phyloP scores from a whole-genome alignment of 352 stramenopile species.

The Phytophthora pluvialis region DNA sequence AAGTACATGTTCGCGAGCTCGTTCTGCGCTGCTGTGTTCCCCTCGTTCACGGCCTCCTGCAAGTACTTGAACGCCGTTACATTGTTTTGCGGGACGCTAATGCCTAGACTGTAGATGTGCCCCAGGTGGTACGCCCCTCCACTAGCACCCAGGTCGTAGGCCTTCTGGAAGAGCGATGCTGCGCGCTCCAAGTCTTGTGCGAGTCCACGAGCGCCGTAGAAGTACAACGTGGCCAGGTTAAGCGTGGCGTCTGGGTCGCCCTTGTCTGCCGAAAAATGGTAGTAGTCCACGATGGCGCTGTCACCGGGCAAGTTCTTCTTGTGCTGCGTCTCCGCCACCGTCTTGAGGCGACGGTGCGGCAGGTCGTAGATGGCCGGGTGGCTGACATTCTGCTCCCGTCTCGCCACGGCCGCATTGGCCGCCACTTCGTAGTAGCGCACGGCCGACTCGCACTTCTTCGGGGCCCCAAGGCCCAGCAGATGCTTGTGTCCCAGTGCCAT shows the following conservation, averaged over 20 bases:
- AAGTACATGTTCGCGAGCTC: conserved; percentile 86
- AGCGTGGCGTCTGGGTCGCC: conserved; percentile 84
- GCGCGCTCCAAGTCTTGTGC: conserved; percentile 75
- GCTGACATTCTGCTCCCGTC: conserved; percentile 63
- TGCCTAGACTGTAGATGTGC: conserved; percentile 84
- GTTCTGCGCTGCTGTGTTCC: conserved; percentile 80
- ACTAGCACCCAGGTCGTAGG: conserved; percentile 75
- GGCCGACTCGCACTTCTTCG: conserved; percentile 83
- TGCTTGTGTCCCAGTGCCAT: conserved; percentile 88
- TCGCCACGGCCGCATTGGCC: conserved; percentile 76
- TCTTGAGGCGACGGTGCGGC: conserved; percentile 77
- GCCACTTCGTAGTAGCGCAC: conserved; percentile 91
- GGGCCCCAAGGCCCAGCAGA: conserved; percentile 70
- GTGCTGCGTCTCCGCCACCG: conserved; percentile 70
- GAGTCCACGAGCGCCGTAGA: conserved; percentile 77
- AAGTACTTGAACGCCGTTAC: conserved; percentile 74
- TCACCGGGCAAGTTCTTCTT: conserved; percentile 84
- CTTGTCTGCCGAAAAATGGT: conserved; percentile 89
- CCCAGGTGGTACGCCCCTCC: conserved; percentile 76
- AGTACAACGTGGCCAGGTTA: conserved; percentile 88
- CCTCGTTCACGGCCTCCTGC: conserved; percentile 78
- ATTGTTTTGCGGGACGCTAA: conserved; percentile 75
- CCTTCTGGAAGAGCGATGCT: conserved; percentile 70
- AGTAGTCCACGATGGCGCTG: conserved; percentile 89
- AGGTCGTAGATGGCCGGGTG: conserved; percentile 76